These are phyloP conservation scores for Populus pruinosa DNA, from an alignment of 345 rosid genomes.

Conservation along the genomic window DNA sequence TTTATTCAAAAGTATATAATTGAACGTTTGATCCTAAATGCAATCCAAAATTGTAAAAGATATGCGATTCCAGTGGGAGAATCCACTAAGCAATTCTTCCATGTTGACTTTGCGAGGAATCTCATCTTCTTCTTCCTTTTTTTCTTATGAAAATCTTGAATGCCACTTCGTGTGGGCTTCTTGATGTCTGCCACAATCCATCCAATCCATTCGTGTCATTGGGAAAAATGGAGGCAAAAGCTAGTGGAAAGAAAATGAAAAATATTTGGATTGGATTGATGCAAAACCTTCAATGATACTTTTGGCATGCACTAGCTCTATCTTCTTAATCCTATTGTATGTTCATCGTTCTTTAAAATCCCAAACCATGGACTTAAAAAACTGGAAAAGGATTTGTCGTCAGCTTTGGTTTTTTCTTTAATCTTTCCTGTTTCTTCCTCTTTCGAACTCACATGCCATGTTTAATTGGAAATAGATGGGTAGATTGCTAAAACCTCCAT, in stretches of 20 bases:
- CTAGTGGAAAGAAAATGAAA: background rate
- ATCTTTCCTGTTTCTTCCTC: background rate
- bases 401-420: too few species aligned
- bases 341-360: background rate
- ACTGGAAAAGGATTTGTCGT: background rate
- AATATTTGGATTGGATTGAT: background rate
- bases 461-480: background rate
- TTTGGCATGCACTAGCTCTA: background rate
- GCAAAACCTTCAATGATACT: background rate
- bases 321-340: background rate
- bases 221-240: background rate
- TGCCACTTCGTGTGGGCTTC: slow-evolving; percentile 15
- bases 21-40: background rate
- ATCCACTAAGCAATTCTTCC: background rate
- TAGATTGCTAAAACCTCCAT: background rate
- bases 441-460: background rate
- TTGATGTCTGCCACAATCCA: slow-evolving; percentile 35
- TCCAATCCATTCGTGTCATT: slow-evolving; percentile 28
- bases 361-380: background rate
- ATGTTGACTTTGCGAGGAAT: slow-evolving; percentile 1
- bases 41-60: background rate
- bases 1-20: background rate
- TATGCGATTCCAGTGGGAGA: background rate
- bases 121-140: background rate
- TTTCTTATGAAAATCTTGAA: background rate